These are phyloP conservation scores for Chaetomiaceae sp. DNA, from an alignment of 2,329 filamentous ascomycete genomes.

Conservation along the genomic window DNA sequence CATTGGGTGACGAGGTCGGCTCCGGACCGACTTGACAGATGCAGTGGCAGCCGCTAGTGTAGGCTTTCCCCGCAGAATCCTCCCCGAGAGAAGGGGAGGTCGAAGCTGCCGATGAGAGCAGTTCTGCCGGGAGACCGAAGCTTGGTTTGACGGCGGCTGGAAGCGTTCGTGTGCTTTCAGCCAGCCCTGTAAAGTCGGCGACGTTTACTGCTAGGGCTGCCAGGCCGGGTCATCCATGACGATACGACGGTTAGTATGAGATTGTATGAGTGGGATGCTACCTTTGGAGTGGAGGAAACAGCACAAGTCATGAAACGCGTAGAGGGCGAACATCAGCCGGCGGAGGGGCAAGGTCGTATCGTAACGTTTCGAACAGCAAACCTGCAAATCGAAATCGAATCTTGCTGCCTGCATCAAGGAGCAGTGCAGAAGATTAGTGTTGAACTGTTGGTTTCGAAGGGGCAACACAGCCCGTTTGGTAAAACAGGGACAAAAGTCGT, in stretches of 20 bases:
- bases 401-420: slow-evolving; percentile 9
- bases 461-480: neutral
- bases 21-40: neutral
- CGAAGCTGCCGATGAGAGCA: no score
- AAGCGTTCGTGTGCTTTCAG: neutral
- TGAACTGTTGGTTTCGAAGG: slow-evolving; percentile 3
- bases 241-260: neutral
- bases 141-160: slow-evolving; percentile 12
- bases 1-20: slow-evolving; percentile 4
- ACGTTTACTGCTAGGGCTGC: neutral
- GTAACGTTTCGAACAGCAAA: neutral
- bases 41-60: neutral
- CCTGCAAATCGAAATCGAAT: slow-evolving; percentile 6
- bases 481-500: slow-evolving; percentile 16
- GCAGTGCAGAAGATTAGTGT: neutral
- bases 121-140: slow-evolving; percentile 8
- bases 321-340: slow-evolving; percentile 18
- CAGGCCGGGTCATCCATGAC: neutral
- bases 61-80: neutral
- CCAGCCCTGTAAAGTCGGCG: slow-evolving; percentile 11
- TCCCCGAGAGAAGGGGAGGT: no score
- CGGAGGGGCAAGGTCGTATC: slow-evolving; percentile 17
- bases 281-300: neutral
- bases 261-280: slow-evolving; percentile 6
- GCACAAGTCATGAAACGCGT: slow-evolving; percentile 10